A percentile compares a stretch with the other conserved stretches of the same genome.
Evolutionary conservation across 2,329 filamentous ascomycete genomes (phyloP).

Genomic region (Beauveria rudraprayagi): DNA sequence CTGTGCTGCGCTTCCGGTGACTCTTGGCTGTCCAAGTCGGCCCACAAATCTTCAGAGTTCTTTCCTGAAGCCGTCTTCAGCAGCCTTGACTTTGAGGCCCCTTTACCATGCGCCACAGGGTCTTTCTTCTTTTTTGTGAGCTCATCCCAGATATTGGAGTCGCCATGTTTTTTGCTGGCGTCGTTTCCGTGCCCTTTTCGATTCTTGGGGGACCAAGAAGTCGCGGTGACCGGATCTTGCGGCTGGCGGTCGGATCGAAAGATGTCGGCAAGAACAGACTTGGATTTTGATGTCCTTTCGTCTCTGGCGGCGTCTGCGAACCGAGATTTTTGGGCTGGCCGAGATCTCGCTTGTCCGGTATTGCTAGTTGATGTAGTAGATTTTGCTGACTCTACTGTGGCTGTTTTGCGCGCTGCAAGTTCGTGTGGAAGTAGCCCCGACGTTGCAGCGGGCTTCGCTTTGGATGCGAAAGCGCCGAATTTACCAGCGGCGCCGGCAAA

Average conservation of each 20-base stretch:
- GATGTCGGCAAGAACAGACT: slow-evolving; percentile 25
- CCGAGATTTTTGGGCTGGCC: slow-evolving; percentile 4
- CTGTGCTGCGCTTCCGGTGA: background rate
- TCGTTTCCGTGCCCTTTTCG: slow-evolving; percentile 18
- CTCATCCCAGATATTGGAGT: slow-evolving; percentile 14
- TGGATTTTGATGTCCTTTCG: slow-evolving; percentile 15
- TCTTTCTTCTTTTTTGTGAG: slow-evolving; percentile 10
- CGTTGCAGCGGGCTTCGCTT: slow-evolving; percentile 11
- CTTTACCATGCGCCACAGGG: background rate
- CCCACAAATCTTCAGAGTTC: slow-evolving; percentile 16
- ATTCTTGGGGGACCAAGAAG: background rate
- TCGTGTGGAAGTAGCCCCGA: slow-evolving; percentile 31
- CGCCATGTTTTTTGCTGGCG: background rate
- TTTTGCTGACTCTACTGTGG: slow-evolving; percentile 3
- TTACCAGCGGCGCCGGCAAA: slow-evolving; percentile 16
- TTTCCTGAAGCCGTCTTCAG: background rate
- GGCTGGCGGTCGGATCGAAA: slow-evolving; percentile 15
- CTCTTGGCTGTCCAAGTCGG: slow-evolving; percentile 10
- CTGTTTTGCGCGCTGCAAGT: slow-evolving; percentile 25
- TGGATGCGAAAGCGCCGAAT: slow-evolving; percentile 18
- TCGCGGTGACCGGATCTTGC: slow-evolving; percentile 1
- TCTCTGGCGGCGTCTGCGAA: slow-evolving; percentile 1
- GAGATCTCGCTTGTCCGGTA: background rate
- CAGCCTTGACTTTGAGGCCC: background rate
- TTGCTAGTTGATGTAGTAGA: slow-evolving; percentile 13